These are phyloP conservation scores for Cyclotella kingstonii DNA, from an alignment of 108 stramenopile species.

Conservation along the genomic window DNA sequence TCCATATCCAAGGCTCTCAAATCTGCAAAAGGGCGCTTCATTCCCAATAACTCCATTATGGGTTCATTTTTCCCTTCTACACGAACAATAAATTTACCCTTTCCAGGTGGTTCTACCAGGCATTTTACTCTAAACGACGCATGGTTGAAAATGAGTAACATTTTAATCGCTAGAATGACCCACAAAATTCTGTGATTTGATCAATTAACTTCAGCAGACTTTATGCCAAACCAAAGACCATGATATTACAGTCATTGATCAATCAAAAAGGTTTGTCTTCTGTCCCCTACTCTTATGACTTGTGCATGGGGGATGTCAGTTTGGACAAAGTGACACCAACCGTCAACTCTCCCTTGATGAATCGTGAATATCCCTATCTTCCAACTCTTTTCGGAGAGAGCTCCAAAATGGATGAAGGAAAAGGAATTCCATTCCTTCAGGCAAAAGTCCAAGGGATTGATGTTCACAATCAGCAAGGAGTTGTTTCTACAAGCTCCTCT, in stretches of 20 bases:
- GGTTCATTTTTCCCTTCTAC: slow-evolving; percentile 68
- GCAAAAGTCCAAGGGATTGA: slow-evolving; percentile 45
- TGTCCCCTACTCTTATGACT: slow-evolving; percentile 77
- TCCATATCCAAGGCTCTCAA: slow-evolving; percentile 90
- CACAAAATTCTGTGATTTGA: too few species aligned
- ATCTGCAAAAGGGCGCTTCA: slow-evolving; percentile 82
- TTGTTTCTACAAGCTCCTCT: slow-evolving; percentile 1
- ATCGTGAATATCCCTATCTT: slow-evolving; percentile 14
- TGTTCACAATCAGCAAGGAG: slow-evolving; percentile 17
- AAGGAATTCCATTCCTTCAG: slow-evolving; percentile 25
- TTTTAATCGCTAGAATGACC: too few species aligned
- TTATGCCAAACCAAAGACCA: too few species aligned
- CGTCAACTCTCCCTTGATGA: slow-evolving; percentile 44
- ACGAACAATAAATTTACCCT: too few species aligned
- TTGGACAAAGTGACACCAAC: slow-evolving; percentile 57
- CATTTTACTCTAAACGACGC: too few species aligned
- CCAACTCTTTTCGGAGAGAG: background rate
- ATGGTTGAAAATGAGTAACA: too few species aligned
- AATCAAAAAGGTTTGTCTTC: slow-evolving; percentile 79
- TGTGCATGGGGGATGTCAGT: too few species aligned
- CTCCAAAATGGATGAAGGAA: background rate
- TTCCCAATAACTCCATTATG: slow-evolving; percentile 65
- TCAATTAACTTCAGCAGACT: too few species aligned
- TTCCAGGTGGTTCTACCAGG: too few species aligned
- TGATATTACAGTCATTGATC: slow-evolving; percentile 71